These are phyloP conservation scores for Chlorella sp. DNA, from an alignment of 139 green algal genomes.

Conservation along the genomic window DNA sequence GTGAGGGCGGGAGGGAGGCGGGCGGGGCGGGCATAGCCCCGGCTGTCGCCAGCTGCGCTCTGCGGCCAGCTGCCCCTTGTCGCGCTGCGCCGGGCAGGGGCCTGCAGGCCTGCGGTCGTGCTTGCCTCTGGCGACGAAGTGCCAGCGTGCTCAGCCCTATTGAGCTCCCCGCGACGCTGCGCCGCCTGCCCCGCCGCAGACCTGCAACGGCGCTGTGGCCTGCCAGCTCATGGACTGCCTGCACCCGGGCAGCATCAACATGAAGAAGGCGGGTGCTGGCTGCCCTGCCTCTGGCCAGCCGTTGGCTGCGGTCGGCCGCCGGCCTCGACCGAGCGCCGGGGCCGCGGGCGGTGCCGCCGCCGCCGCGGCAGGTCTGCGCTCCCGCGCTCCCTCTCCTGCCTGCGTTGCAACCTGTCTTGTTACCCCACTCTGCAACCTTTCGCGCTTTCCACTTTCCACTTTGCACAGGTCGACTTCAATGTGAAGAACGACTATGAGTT, in stretches of 20 bases:
- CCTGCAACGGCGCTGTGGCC: constrained; percentile 76
- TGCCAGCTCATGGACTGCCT: constrained; percentile 95
- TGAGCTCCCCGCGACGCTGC: too few species aligned
- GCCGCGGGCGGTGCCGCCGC: too few species aligned
- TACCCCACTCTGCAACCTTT: too few species aligned
- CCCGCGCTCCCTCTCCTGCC: too few species aligned
- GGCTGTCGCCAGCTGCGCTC: not conserved
- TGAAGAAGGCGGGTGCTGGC: constrained; percentile 77
- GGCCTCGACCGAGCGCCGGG: too few species aligned
- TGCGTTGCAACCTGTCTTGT: too few species aligned
- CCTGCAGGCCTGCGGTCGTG: not conserved
- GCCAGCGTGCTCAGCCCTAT: too few species aligned
- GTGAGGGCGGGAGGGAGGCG: constrained; percentile 37
- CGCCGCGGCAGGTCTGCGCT: too few species aligned
- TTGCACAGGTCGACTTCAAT: constrained; percentile 95
- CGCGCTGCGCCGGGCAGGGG: not conserved
- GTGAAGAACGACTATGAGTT: constrained; percentile 94
- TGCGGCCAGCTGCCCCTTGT: not conserved
- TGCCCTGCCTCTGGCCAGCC: not conserved
- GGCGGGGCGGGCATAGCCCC: too few species aligned
- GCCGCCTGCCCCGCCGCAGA: constrained; percentile 40
- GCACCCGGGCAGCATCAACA: constrained; percentile 78
- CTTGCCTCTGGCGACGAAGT: not conserved
- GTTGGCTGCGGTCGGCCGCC: too few species aligned
- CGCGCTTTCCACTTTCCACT: too few species aligned